Conservation (phyloP, 441 rosid genomes). For the Pelargonium cotyledonis region DNA sequence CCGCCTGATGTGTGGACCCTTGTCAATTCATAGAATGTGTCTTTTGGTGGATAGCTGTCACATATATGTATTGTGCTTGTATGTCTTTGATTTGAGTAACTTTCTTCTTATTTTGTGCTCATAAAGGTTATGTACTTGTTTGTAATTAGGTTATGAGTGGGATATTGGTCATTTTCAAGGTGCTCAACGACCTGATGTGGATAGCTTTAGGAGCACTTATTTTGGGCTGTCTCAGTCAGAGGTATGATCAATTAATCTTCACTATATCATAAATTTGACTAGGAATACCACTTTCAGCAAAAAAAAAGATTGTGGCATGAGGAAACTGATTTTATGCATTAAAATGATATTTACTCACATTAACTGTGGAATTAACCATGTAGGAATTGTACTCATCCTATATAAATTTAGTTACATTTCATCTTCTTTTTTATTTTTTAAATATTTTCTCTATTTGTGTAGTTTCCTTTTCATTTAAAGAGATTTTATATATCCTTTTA, state of each 20-base stretch:
- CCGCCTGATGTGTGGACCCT: not conserved
- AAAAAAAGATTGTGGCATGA: not conserved
- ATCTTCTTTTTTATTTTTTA: not conserved
- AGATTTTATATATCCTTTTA: not conserved
- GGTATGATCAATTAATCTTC: slow-evolving; percentile 28
- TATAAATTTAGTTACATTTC: not conserved
- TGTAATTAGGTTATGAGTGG: slow-evolving; percentile 80
- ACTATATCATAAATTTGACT: not conserved
- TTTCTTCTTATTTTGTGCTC: slow-evolving; percentile 10
- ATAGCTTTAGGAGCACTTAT: slow-evolving; percentile 80
- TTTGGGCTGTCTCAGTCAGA: slow-evolving; percentile 52
- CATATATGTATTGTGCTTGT: not conserved
- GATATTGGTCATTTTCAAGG: slow-evolving; percentile 82
- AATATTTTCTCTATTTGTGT: not conserved
- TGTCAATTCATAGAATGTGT: slow-evolving; percentile 1
- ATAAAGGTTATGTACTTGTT: slow-evolving; percentile 22
- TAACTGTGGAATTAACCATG: not conserved
- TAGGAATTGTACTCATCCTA: not conserved
- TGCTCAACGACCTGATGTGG: slow-evolving; percentile 73
- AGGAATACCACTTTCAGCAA: not conserved
- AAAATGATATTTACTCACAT: not conserved
- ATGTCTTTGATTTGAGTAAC: slow-evolving; percentile 2
- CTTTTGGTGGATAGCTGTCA: not conserved
- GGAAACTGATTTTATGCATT: slow-evolving; percentile 2
- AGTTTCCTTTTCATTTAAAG: not conserved